Percentiles rank a stretch among this genome's conserved stretches.
Conservation (phyloP, 306 rosid genomes). For the Cucurbita maxima region DNA sequence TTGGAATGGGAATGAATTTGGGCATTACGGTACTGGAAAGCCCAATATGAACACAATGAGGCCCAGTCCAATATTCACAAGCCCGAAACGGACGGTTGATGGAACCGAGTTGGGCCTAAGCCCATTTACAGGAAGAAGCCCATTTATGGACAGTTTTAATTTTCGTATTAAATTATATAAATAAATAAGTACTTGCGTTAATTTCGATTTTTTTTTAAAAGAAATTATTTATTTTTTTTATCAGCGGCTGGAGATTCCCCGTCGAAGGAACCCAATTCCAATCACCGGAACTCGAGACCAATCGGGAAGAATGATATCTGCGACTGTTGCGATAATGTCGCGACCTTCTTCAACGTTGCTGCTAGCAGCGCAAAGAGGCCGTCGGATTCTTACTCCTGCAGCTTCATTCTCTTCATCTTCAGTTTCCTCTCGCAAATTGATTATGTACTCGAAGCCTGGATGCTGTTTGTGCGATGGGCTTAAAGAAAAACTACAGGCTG, state of each 20-base stretch:
- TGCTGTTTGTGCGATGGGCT: conserved; percentile 98
- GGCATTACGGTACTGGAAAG: neutral
- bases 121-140: neutral
- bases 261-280: neutral
- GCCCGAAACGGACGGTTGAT: too few species aligned
- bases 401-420: conserved; percentile 31
- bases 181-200: too few species aligned
- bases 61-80: neutral
- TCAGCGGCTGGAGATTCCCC: neutral
- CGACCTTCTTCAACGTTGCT: conserved; percentile 25
- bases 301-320: conserved; percentile 17
- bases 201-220: too few species aligned
- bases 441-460: conserved; percentile 83
- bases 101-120: neutral
- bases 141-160: too few species aligned
- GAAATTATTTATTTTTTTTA: neutral
- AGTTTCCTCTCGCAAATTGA: conserved; percentile 37
- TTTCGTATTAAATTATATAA: too few species aligned
- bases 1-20: neutral
- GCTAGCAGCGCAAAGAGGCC: conserved; percentile 15
- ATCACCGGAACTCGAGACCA: neutral
- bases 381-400: conserved; percentile 20
- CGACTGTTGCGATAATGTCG: conserved; percentile 15
- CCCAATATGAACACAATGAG: neutral
- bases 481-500: conserved; percentile 85